Percentiles rank a stretch among this genome's conserved stretches.
Evolutionary conservation across 805 yeast species (phyloP).

Genomic region (Pichia pseudocactophila): DNA sequence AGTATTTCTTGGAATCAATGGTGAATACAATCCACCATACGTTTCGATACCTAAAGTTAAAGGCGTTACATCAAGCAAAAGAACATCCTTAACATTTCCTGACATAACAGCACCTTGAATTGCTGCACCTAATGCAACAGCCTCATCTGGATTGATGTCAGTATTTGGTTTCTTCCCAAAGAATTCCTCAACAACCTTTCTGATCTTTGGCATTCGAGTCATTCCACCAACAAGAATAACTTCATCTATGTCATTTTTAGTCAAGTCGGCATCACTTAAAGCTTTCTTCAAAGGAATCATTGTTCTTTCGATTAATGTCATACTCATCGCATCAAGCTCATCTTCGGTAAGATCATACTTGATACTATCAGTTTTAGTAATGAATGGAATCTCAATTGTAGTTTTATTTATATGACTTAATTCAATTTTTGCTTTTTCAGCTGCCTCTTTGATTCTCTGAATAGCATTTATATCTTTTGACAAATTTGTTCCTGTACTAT

Average conservation of each 20-base stretch:
- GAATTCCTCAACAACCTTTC: constrained; percentile 63
- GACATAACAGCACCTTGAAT: constrained; percentile 95
- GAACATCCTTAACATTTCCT: constrained; percentile 90
- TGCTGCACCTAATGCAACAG: constrained; percentile 94
- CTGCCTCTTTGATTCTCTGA: constrained; percentile 81
- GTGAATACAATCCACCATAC: constrained; percentile 91
- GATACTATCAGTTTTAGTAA: constrained; percentile 43
- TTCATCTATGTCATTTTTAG: constrained; percentile 61
- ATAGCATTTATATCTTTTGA: constrained; percentile 63
- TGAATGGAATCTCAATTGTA: constrained; percentile 73
- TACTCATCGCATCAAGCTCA: constrained; percentile 40
- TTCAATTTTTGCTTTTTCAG: constrained; percentile 85
- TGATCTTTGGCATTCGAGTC: constrained; percentile 88
- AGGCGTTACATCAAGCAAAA: constrained; percentile 83
- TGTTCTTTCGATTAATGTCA: constrained; percentile 60
- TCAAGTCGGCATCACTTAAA: constrained; percentile 67
- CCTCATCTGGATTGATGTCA: constrained; percentile 92
- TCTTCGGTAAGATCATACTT: constrained; percentile 39
- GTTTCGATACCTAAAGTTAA: constrained; percentile 91
- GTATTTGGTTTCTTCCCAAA: constrained; percentile 82
- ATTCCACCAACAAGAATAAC: constrained; percentile 85
- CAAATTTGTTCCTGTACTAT: constrained; percentile 57
- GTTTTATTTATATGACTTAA: constrained; percentile 66
- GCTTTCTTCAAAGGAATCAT: constrained; percentile 75
- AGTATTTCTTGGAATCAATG: constrained; percentile 80